Evolutionary conservation across 2,329 filamentous ascomycete species (phyloP).

Genomic region (Apiospora saccharicola): DNA sequence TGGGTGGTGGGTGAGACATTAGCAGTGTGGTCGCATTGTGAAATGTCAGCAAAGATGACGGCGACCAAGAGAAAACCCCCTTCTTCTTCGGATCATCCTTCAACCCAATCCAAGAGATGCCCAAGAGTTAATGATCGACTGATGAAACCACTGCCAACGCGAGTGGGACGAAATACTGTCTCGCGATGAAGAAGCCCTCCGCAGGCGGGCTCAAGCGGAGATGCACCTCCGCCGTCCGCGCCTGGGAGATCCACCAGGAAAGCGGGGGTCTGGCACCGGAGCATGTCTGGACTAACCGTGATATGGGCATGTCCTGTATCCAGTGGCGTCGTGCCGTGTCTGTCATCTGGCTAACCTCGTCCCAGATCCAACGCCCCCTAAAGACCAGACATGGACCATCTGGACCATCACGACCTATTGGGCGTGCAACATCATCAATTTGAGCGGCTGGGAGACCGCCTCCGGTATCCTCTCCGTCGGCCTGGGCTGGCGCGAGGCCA

Average conservation of each 20-base stretch:
- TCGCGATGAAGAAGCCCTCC: constrained; percentile 35
- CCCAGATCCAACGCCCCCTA: constrained; percentile 45
- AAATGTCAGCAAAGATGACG: not conserved
- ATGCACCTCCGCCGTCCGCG: constrained; percentile 47
- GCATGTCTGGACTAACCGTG: constrained; percentile 49
- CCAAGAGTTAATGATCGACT: too few species aligned
- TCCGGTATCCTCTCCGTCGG: constrained; percentile 46
- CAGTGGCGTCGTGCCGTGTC: not conserved
- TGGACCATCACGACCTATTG: constrained; percentile 47
- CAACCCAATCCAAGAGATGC: not conserved
- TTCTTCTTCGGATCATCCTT: not conserved
- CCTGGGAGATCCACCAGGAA: constrained; percentile 58
- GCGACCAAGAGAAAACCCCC: not conserved
- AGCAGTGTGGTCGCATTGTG: not conserved
- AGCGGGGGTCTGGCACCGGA: constrained; percentile 54
- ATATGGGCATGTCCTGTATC: constrained; percentile 39
- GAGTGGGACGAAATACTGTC: not conserved
- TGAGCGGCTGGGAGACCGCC: constrained; percentile 45
- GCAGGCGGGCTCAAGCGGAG: constrained; percentile 44
- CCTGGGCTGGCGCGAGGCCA: constrained; percentile 45
- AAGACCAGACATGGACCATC: constrained; percentile 48
- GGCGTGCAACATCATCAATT: constrained; percentile 46
- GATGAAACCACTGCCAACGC: too few species aligned
- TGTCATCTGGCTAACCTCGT: constrained; percentile 32
- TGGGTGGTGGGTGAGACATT: not conserved